A percentile compares a stretch with the other conserved stretches of the same genome.
Conservation (phyloP, 345 rosid genomes). For the Sisymbrium irio region DNA sequence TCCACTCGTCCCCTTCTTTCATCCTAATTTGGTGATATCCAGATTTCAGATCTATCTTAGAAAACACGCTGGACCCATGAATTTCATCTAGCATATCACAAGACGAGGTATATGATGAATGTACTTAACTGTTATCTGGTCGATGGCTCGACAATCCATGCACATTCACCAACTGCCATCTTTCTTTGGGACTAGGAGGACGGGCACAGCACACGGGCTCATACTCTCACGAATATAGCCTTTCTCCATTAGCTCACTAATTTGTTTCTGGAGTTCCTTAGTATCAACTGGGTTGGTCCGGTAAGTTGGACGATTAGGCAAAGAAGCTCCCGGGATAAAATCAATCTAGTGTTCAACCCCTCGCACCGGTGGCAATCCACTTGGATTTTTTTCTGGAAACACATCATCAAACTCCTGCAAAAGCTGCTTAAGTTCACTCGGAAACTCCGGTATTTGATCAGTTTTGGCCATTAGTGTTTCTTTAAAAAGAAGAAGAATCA, state of each 20-base stretch:
- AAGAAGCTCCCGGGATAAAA: background rate
- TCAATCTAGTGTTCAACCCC: background rate
- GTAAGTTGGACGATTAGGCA: background rate
- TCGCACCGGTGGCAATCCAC: background rate
- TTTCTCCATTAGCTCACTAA: too few species aligned
- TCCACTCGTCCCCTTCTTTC: too few species aligned
- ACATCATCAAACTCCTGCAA: background rate
- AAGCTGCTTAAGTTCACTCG: background rate
- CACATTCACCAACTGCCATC: background rate
- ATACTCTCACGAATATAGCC: too few species aligned
- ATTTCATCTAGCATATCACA: background rate
- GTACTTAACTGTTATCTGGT: background rate
- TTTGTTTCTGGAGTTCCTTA: background rate
- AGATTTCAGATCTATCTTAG: background rate
- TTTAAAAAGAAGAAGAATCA: background rate
- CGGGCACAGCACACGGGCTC: too few species aligned
- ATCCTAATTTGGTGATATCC: too few species aligned
- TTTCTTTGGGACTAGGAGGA: too few species aligned
- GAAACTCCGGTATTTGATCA: background rate
- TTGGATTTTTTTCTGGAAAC: background rate
- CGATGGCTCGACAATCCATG: background rate
- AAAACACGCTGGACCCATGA: background rate
- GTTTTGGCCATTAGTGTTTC: background rate
- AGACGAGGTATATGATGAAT: background rate
- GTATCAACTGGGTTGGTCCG: background rate